A percentile compares a stretch with the other conserved stretches of the same genome.
These are phyloP conservation scores for Mycena amicta DNA, from an alignment of 768 basidiomycete genomes.

Conservation along the genomic window DNA sequence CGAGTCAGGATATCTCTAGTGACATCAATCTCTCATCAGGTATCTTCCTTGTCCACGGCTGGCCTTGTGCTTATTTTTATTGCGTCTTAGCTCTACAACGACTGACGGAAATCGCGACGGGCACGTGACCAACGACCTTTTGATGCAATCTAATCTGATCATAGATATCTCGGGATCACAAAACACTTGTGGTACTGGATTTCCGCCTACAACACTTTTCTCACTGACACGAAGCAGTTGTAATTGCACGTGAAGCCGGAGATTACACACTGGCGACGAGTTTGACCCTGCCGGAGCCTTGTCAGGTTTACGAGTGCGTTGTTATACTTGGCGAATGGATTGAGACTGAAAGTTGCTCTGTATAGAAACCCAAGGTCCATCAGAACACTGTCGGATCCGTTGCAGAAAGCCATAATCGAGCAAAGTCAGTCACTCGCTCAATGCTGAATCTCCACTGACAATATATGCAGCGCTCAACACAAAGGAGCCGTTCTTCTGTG, in stretches of 20 bases:
- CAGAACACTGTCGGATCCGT: constrained; percentile 58
- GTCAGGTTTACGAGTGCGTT: constrained; percentile 73
- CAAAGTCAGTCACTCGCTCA: constrained; percentile 48
- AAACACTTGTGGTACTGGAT: constrained; percentile 54
- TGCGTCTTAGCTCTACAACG: constrained; percentile 55
- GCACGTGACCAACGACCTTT: constrained; percentile 36
- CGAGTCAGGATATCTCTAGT: constrained; percentile 75
- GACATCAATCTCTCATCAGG: constrained; percentile 72
- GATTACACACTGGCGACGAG: constrained; percentile 74
- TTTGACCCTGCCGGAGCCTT: constrained; percentile 58
- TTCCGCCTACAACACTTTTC: neutral
- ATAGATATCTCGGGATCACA: constrained; percentile 69
- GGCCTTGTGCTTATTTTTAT: constrained; percentile 3
- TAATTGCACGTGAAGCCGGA: constrained; percentile 68
- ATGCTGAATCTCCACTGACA: neutral
- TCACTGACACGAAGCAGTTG: constrained; percentile 40
- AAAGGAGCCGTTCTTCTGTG: constrained; percentile 61
- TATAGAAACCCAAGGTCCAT: constrained; percentile 62
- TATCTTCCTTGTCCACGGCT: constrained; percentile 22
- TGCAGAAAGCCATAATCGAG: constrained; percentile 68
- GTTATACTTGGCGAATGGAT: neutral
- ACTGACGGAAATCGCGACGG: constrained; percentile 72
- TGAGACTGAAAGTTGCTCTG: constrained; percentile 1
- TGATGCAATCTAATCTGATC: constrained; percentile 4
- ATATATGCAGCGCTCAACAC: constrained; percentile 57